phyloP scores from a whole-genome alignment of 345 rosid genomes.

The Pistacia vera region DNA sequence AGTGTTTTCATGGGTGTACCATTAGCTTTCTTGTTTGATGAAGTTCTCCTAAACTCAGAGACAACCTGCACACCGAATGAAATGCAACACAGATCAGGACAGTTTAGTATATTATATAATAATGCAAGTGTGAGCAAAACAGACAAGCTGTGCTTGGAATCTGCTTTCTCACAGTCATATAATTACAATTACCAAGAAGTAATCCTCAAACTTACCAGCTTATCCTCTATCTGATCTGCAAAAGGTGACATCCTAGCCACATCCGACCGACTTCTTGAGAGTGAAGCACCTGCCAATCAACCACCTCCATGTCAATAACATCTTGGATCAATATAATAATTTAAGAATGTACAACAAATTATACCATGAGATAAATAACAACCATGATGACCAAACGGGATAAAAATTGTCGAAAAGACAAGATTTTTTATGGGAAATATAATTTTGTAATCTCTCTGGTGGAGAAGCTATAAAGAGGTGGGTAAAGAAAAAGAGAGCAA shows the following conservation, averaged over 20 bases:
- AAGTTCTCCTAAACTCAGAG: slow-evolving; percentile 58
- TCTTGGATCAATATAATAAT: slow-evolving; percentile 17
- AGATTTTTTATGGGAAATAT: background rate
- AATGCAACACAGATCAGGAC: slow-evolving; percentile 22
- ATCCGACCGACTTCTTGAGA: slow-evolving; percentile 77
- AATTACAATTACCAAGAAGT: slow-evolving; percentile 18
- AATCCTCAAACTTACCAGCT: slow-evolving; percentile 47
- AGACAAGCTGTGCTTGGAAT: slow-evolving; percentile 30
- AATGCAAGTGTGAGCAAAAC: slow-evolving; percentile 30
- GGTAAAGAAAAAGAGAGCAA: background rate
- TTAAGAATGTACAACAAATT: slow-evolving; percentile 14
- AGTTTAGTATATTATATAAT: slow-evolving; percentile 15
- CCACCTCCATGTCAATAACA: slow-evolving; percentile 30
- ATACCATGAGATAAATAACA: slow-evolving; percentile 2
- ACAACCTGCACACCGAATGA: slow-evolving; percentile 47
- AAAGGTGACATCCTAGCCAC: slow-evolving; percentile 53
- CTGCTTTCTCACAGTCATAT: slow-evolving; percentile 17
- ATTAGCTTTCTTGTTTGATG: slow-evolving; percentile 53
- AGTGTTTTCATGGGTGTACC: slow-evolving; percentile 86
- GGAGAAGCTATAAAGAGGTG: background rate
- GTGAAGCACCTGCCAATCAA: slow-evolving; percentile 48
- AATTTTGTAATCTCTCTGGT: background rate
- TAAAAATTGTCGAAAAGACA: background rate
- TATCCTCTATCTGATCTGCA: slow-evolving; percentile 63
- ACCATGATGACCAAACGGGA: slow-evolving; percentile 1